These are phyloP conservation scores for Ananas comosus DNA, from an alignment of 176 grass and related monocot genomes.

Conservation along the genomic window DNA sequence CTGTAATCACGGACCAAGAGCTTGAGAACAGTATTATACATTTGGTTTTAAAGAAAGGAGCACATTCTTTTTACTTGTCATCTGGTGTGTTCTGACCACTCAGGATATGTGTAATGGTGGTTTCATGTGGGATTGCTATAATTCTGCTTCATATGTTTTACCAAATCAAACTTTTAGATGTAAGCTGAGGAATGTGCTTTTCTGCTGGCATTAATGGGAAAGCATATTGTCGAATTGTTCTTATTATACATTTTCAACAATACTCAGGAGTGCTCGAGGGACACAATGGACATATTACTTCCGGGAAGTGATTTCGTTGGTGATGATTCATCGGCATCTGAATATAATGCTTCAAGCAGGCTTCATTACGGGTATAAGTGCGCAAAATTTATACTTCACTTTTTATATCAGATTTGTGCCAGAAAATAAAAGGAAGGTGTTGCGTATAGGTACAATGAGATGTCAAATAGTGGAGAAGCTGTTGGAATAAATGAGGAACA, in stretches of 20 bases:
- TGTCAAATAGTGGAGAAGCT: constrained; percentile 34
- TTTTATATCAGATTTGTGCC: background rate
- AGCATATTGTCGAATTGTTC: too few relatives aligned
- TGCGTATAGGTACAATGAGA: constrained; percentile 17
- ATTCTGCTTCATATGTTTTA: too few relatives aligned
- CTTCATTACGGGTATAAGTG: constrained; percentile 32
- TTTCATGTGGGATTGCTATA: too few relatives aligned
- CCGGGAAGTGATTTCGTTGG: constrained; percentile 28
- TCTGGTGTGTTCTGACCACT: too few relatives aligned
- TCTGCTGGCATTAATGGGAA: too few relatives aligned
- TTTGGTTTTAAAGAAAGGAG: too few relatives aligned
- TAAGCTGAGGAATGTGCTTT: too few relatives aligned
- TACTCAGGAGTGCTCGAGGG: constrained; percentile 32
- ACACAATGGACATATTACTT: constrained; percentile 34
- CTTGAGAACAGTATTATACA: too few relatives aligned
- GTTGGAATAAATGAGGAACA: constrained; percentile 21
- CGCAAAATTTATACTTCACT: background rate
- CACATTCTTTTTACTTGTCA: too few relatives aligned
- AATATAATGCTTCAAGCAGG: constrained; percentile 46
- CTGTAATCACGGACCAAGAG: too few relatives aligned
- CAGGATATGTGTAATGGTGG: too few relatives aligned
- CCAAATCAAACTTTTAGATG: too few relatives aligned
- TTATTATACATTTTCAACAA: background rate
- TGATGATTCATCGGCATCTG: constrained; percentile 47
- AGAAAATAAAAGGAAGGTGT: background rate